A percentile compares a stretch with the other conserved stretches of the same genome.
These are phyloP conservation scores for Rhynchosporium agropyri DNA, from an alignment of 2,329 filamentous ascomycete genomes.

Conservation along the genomic window DNA sequence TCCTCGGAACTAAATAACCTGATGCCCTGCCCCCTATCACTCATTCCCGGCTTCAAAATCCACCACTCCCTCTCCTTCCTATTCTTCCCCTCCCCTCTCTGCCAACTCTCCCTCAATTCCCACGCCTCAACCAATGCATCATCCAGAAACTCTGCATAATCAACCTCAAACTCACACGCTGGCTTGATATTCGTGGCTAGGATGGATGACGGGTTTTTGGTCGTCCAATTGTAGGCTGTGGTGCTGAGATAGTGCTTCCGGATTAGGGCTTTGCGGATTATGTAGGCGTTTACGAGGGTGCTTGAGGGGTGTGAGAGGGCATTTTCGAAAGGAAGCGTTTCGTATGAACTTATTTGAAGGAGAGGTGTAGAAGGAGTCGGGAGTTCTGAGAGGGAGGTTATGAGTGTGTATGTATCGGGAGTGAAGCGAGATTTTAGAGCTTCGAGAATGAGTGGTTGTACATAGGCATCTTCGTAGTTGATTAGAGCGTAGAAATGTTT, in stretches of 20 bases:
- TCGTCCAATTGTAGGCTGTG: constrained; percentile 82
- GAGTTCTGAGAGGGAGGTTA: constrained; percentile 50
- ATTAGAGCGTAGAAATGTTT: constrained; percentile 68
- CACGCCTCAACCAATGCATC: constrained; percentile 90
- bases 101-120: constrained; percentile 79
- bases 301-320: constrained; percentile 62
- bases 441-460: constrained; percentile 79
- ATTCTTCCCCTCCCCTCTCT: constrained; percentile 59
- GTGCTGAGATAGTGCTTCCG: constrained; percentile 91
- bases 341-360: constrained; percentile 85
- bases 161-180: constrained; percentile 86
- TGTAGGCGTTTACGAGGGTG: constrained; percentile 81
- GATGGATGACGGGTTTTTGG: constrained; percentile 75
- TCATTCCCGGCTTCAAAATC: constrained; percentile 98
- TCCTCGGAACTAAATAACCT: constrained; percentile 83
- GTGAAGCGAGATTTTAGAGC: constrained; percentile 69
- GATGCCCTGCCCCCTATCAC: constrained; percentile 92
- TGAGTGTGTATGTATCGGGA: constrained; percentile 54
- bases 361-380: constrained; percentile 31
- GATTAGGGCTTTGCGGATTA: constrained; percentile 95
- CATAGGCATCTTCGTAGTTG: constrained; percentile 85
- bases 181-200: constrained; percentile 73
- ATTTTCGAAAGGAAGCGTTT: constrained; percentile 82
- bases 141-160: constrained; percentile 95
- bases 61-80: constrained; percentile 73